Percentiles rank a stretch among this genome's conserved stretches.
Evolutionary conservation across 2,329 filamentous ascomycete species (phyloP).

Genomic region (Lasiodiplodia hormozganensis): DNA sequence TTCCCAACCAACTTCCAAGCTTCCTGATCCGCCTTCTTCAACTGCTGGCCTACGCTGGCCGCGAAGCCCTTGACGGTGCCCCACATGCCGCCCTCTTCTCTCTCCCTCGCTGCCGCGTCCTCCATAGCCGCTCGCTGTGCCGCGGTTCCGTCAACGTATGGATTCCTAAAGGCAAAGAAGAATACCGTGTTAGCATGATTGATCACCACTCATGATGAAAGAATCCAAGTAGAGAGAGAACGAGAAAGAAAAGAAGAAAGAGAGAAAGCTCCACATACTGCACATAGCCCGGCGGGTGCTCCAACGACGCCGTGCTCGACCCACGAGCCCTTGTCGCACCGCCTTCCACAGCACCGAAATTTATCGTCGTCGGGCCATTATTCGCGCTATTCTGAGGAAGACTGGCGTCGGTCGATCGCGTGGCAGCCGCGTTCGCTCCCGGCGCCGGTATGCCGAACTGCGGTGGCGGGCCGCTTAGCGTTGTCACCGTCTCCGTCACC

Average conservation of each 20-base stretch:
- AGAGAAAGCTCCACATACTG: slow-evolving; percentile 38
- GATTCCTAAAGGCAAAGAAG: slow-evolving; percentile 35
- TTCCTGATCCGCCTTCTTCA: slow-evolving; percentile 29
- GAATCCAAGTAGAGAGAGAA: not conserved
- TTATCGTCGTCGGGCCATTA: slow-evolving; percentile 46
- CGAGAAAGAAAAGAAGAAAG: not conserved
- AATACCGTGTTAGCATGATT: not conserved
- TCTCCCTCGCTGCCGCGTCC: slow-evolving; percentile 34
- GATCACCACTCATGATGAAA: not conserved
- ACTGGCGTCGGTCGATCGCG: slow-evolving; percentile 39
- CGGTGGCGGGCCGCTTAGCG: slow-evolving; percentile 40
- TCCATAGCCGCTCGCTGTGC: slow-evolving; percentile 38
- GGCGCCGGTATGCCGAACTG: slow-evolving; percentile 51
- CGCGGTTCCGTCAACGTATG: slow-evolving; percentile 47
- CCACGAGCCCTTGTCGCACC: slow-evolving; percentile 33
- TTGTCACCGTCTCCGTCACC: slow-evolving; percentile 42
- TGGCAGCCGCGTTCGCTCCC: slow-evolving; percentile 38
- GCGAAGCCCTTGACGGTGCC: slow-evolving; percentile 43
- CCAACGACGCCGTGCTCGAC: slow-evolving; percentile 35
- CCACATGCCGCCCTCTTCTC: slow-evolving; percentile 36
- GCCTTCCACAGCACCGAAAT: slow-evolving; percentile 44
- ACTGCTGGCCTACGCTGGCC: slow-evolving; percentile 40
- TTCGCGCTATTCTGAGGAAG: slow-evolving; percentile 36
- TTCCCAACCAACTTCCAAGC: slow-evolving; percentile 28
- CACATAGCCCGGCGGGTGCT: slow-evolving; percentile 57